phyloP scores from a whole-genome alignment of 1,284 basidiomycete genomes.

The Phenoliferia sp. region DNA sequence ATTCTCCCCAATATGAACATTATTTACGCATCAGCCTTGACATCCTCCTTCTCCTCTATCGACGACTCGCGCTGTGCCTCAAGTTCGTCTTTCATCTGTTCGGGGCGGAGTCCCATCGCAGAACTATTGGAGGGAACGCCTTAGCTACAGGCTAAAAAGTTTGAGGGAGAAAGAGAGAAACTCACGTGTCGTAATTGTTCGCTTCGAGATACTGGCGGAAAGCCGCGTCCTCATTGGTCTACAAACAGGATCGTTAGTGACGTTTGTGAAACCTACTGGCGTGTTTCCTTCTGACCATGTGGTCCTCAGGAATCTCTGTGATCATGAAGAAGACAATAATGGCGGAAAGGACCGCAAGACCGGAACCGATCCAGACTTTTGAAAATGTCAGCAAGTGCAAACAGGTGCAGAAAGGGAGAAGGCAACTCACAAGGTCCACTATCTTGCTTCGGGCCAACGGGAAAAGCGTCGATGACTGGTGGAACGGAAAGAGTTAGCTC shows the following conservation, averaged over 20 bases:
- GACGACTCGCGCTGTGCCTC: neutral
- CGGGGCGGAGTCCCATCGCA: neutral
- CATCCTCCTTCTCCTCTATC: neutral
- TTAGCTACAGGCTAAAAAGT: neutral
- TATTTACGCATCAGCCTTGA: too few species aligned
- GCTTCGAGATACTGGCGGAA: neutral
- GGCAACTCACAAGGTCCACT: neutral
- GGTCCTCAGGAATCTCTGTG: neutral
- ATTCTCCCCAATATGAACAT: too few species aligned
- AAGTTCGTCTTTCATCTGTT: neutral
- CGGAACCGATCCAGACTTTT: neutral
- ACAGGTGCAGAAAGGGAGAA: neutral
- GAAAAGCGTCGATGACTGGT: neutral
- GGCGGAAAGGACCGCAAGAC: neutral
- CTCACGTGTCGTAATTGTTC: conserved; percentile 1
- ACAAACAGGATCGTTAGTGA: neutral
- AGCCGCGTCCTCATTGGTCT: neutral
- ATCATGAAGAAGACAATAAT: neutral
- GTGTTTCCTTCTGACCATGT: neutral
- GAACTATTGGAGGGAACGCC: neutral
- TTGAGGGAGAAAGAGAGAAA: neutral
- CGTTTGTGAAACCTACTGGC: neutral
- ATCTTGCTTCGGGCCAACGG: neutral
- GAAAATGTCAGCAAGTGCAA: neutral
- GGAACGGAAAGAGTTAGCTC: neutral